Base-by-base conservation (phyloP, 192 early-diverging fungal genomes). In the Chytriomyces sp. region DNA sequence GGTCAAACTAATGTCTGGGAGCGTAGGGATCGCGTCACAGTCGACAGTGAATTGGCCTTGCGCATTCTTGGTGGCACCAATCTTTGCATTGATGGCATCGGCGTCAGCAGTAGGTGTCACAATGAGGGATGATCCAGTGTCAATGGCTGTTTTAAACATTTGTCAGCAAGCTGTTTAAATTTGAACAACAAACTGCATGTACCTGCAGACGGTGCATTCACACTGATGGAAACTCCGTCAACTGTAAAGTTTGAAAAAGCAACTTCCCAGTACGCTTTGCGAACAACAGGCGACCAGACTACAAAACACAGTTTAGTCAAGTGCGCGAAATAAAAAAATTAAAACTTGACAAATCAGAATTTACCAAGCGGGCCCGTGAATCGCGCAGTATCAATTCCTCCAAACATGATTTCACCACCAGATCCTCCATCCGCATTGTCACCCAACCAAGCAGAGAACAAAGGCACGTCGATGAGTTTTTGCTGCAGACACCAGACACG, bases 231-330 rank as follows among this genome's bases (percentile, higher is more conserved):
- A 44, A 92, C 89, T 50, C 91, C 93, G 71, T 91, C 95, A 72
- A 98, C 89, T 61, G 83, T 88, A 62, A 95, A 87, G 72, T 90
- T 86, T 69, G 92, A 85, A 18, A 99, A 83, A 44, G 91, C 91
- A 61, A 98, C 94, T 84, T 99, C 97, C 97, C 97, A 99, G 86
- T 99, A 99, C 0, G 90, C 96, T 84, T 95, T 95, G 78, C 95
- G 92, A 50, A 89, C 86, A 69, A 99, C 92, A 24, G 93, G 88
- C 63, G 94, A 91, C 92, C 93, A 99, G 20, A 81, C 83, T 84
- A 72, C 16, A 44, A 20, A 50, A 18, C 45, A 28, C n/a, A 35
- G 35, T 35, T 35, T 35, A 35, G 35, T 35, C 35, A 20, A 16
- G 7, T 16, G 61, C 45, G 24, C 45, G 53, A 74, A 79, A 48